phyloP scores from a whole-genome alignment of 2,329 filamentous ascomycete genomes.

The Botrytis pseudocinerea region DNA sequence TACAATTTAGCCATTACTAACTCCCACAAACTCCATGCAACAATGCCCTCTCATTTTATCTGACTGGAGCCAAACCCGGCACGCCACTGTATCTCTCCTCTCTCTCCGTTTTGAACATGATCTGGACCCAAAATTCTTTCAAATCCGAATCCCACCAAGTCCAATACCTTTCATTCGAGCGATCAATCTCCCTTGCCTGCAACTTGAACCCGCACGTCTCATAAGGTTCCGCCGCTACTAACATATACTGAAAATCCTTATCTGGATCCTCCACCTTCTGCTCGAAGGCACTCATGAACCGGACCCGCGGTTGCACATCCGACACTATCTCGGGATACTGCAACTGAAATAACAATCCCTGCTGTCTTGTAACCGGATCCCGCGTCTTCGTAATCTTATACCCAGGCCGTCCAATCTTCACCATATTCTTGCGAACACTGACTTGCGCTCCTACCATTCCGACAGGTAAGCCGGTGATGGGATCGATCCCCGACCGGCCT shows the following conservation, averaged over 20 bases:
- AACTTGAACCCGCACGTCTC: constrained; percentile 97
- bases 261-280: constrained; percentile 95
- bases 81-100: constrained; percentile 81
- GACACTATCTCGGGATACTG: constrained; percentile 88
- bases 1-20: constrained; percentile 23
- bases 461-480: constrained; percentile 67
- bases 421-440: constrained; percentile 72
- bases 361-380: constrained; percentile 83
- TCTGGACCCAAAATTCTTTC: constrained; percentile 96
- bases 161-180: constrained; percentile 84
- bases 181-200: constrained; percentile 88
- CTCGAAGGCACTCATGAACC: constrained; percentile 97
- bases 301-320: constrained; percentile 75
- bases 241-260: constrained; percentile 89
- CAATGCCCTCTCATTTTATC: constrained; percentile 27
- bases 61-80: constrained; percentile 53
- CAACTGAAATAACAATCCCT: constrained; percentile 91
- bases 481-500: constrained; percentile 66
- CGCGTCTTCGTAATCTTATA: constrained; percentile 98
- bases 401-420: constrained; percentile 94
- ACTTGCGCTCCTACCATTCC: constrained; percentile 68
- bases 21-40: constrained; percentile 18
- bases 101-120: constrained; percentile 97
- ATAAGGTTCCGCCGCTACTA: constrained; percentile 95
- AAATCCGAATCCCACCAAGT: constrained; percentile 93